Conservation (phyloP, 495 filamentous ascomycete species). For the Cladorrhinum samala region DNA sequence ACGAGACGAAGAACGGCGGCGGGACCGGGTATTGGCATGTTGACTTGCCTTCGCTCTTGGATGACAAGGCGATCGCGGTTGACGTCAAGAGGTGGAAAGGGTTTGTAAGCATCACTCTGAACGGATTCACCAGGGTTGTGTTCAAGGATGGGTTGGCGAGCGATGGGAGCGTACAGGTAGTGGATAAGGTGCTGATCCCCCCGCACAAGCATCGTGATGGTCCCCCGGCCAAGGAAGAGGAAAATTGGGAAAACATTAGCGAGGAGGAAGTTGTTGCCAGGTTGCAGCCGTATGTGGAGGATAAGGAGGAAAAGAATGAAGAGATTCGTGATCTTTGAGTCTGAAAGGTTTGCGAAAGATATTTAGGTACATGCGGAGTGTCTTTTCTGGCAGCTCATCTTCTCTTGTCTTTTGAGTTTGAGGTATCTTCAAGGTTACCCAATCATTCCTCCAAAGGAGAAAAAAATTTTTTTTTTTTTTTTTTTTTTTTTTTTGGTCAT, state of each 20-base stretch:
- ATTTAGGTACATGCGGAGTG: neutral
- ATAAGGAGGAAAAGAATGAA: neutral
- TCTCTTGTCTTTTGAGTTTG: too few species aligned
- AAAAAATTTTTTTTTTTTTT: too few species aligned
- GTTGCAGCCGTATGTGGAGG: constrained; percentile 23
- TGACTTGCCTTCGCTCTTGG: constrained; percentile 61
- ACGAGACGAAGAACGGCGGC: constrained; percentile 7
- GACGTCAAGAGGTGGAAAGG: constrained; percentile 60
- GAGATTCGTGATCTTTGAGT: constrained; percentile 13
- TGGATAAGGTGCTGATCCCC: constrained; percentile 66
- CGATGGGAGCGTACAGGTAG: constrained; percentile 73
- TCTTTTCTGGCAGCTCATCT: too few species aligned
- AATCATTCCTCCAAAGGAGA: too few species aligned
- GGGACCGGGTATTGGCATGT: constrained; percentile 41
- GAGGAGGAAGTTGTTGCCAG: constrained; percentile 23
- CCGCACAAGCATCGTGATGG: constrained; percentile 44
- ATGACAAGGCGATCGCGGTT: constrained; percentile 53
- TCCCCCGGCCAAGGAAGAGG: constrained; percentile 15
- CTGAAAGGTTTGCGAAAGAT: neutral
- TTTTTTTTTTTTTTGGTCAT: too few species aligned
- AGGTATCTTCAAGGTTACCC: too few species aligned
- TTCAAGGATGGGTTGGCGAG: constrained; percentile 60
- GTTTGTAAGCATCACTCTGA: constrained; percentile 61
- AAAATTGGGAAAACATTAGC: constrained; percentile 14
- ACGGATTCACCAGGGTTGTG: constrained; percentile 55